Base-by-base conservation (phyloP, 495 filamentous ascomycete species). In the Penicillium parvum region DNA sequence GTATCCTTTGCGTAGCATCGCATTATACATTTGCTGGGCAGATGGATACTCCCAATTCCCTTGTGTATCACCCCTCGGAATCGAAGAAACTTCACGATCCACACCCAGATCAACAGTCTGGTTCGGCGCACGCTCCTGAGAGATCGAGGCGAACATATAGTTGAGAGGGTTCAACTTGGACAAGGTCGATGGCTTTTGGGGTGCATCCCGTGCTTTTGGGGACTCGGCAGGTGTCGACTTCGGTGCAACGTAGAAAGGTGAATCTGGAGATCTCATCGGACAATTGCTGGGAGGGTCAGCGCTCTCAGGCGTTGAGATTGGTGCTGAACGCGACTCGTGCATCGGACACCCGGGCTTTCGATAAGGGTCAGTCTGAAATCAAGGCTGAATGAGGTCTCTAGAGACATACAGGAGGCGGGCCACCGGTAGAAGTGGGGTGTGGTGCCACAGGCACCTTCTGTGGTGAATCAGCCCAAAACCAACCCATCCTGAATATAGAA, bases 1-100 rank as follows among this genome's bases (percentile, higher is more conserved):
- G 65, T 95, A 88, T 14, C 92, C 92, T 64, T 99, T 97, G 37
- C 94, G 83, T 40, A 95, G 67, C 73, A 97, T 83, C 0, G 94
- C 92, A 57, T 97, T 99, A 70, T 96, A 97, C 92, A 97, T 97
- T 63, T 97, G 92, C 68, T 97, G 94, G 7, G 94, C 91, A 0
- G 89, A 96, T 0, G 92, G 94, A 58, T 97, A 97, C 63, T 96
- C 94, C 92, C 92, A 97, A 55, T 88, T 92, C 9, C 81, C 81
- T 12, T 78, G 69, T 5, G 64, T 45, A 52, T 83, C 78, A 49
- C 86, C 90, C 40, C 84, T 79, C 15, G 94, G 92, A 46, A 99
- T 99, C 2, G 90, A 84, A 12, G 86, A 91, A 7, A 73, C 61
- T 58, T 94, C 87, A 32, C 92, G 85, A 3, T 82, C 77, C 10